Evolutionary conservation across 306 rosid species (phyloP).

Genomic region (Prunus persica): DNA sequence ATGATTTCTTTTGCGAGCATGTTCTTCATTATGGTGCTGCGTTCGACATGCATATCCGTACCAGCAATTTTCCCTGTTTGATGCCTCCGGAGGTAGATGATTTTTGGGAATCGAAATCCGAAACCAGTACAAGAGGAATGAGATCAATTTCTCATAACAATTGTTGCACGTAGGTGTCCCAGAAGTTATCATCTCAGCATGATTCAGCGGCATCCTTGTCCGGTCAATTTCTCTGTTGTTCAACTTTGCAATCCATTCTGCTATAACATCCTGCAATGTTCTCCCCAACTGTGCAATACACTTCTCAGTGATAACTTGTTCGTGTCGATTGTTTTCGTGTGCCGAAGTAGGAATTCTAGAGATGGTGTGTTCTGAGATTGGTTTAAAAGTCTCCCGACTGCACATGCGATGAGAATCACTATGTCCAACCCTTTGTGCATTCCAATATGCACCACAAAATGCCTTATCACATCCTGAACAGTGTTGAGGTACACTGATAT

Average conservation of each 20-base stretch:
- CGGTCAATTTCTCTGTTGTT: conserved; percentile 74
- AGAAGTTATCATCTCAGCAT: conserved; percentile 55
- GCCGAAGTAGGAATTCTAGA: conserved; percentile 58
- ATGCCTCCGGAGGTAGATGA: conserved; percentile 53
- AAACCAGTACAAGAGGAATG: conserved; percentile 85
- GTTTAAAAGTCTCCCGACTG: conserved; percentile 59
- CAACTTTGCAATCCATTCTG: conserved; percentile 68
- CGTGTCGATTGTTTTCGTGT: conserved; percentile 80
- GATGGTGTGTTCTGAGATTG: conserved; percentile 50
- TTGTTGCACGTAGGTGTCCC: conserved; percentile 61
- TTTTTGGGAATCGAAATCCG: conserved; percentile 62
- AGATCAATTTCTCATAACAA: conserved; percentile 73
- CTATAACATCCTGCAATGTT: conserved; percentile 72
- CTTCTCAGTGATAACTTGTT: conserved; percentile 71
- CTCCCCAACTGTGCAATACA: conserved; percentile 78
- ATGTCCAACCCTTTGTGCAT: conserved; percentile 45
- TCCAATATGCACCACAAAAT: conserved; percentile 90
- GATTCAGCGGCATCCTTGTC: conserved; percentile 55
- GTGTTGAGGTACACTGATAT: conserved; percentile 57
- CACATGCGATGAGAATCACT: conserved; percentile 52
- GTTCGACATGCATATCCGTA: conserved; percentile 90
- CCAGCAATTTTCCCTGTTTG: conserved; percentile 85
- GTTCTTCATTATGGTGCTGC: conserved; percentile 77
- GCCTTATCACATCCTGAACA: conserved; percentile 89
- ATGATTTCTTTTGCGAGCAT: conserved; percentile 81